A percentile compares a stretch with the other conserved stretches of the same genome.
These are phyloP conservation scores for Chaetomium olivaceum DNA, from an alignment of 2,329 filamentous ascomycete genomes.

Conservation along the genomic window DNA sequence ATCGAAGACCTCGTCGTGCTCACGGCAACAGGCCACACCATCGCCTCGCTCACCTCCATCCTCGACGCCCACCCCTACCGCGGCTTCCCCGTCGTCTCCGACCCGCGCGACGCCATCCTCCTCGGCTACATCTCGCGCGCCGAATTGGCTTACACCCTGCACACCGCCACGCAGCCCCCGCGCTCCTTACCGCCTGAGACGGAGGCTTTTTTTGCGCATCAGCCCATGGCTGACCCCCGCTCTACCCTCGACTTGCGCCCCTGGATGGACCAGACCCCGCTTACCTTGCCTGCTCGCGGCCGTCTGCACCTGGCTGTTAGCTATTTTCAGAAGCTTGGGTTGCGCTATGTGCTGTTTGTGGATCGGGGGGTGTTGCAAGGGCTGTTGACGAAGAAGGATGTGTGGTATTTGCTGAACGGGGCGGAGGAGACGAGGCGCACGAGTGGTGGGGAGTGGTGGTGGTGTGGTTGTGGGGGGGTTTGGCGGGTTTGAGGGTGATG, in stretches of 20 bases:
- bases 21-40: constrained; percentile 83
- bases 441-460: constrained; percentile 12
- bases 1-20: constrained; percentile 89
- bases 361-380: constrained; percentile 81
- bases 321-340: constrained; percentile 92
- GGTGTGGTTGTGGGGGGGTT: neutral
- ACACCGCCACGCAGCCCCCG: constrained; percentile 56
- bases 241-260: constrained; percentile 83
- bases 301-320: constrained; percentile 81
- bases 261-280: constrained; percentile 99
- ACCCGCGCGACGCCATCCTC: constrained; percentile 73
- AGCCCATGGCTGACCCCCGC: constrained; percentile 75
- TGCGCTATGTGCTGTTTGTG: constrained; percentile 86
- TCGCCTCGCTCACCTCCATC: constrained; percentile 69
- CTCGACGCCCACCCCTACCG: constrained; percentile 76
- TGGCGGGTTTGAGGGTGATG: neutral
- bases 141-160: constrained; percentile 81
- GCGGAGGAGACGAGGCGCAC: constrained; percentile 60
- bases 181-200: constrained; percentile 67
- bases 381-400: constrained; percentile 93
- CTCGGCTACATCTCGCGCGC: constrained; percentile 93
- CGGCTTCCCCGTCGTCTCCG: constrained; percentile 87
- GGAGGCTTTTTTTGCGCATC: constrained; percentile 81
- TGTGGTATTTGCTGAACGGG: constrained; percentile 89
- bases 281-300: constrained; percentile 77